Conservation (phyloP, 768 basidiomycete species). For the Psilocybe sp. region DNA sequence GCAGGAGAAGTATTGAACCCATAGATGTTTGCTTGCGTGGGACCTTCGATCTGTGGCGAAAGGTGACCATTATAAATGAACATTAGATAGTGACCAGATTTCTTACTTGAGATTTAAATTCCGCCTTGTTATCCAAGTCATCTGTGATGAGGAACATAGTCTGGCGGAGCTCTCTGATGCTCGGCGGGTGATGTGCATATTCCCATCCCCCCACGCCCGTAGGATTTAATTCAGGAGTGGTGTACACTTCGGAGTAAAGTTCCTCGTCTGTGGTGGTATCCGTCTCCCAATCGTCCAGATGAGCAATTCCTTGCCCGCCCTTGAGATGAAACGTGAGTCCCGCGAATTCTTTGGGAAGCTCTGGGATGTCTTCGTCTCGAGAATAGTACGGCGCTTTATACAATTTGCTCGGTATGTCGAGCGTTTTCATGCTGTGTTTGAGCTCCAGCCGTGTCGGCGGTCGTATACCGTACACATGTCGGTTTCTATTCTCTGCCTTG, state of each 20-base stretch:
- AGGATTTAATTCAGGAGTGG: conserved; percentile 16
- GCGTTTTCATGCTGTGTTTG: conserved; percentile 36
- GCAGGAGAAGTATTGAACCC: conserved; percentile 61
- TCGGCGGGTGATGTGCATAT: conserved; percentile 71
- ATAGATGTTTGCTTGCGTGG: conserved; percentile 72
- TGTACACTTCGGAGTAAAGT: neutral
- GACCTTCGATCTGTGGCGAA: conserved; percentile 53
- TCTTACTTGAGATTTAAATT: conserved; percentile 52
- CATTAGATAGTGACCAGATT: neutral
- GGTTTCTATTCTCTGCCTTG: conserved; percentile 29
- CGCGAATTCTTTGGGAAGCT: conserved; percentile 70
- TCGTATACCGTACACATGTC: conserved; percentile 42
- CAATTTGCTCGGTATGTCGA: conserved; percentile 53
- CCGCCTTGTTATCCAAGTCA: conserved; percentile 15
- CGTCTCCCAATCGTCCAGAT: conserved; percentile 58
- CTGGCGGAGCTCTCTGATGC: conserved; percentile 44
- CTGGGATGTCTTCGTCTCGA: conserved; percentile 64
- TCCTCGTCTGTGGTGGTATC: neutral
- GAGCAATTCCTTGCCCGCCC: conserved; percentile 54
- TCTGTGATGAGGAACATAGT: conserved; percentile 46
- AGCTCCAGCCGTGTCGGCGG: conserved; percentile 55
- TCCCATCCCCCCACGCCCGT: conserved; percentile 69
- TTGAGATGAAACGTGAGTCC: conserved; percentile 74
- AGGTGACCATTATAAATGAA: neutral
- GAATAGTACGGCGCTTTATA: conserved; percentile 86